These are phyloP conservation scores for Candida buenavistaensis DNA, from an alignment of 1,139 yeast genomes.

Conservation along the genomic window DNA sequence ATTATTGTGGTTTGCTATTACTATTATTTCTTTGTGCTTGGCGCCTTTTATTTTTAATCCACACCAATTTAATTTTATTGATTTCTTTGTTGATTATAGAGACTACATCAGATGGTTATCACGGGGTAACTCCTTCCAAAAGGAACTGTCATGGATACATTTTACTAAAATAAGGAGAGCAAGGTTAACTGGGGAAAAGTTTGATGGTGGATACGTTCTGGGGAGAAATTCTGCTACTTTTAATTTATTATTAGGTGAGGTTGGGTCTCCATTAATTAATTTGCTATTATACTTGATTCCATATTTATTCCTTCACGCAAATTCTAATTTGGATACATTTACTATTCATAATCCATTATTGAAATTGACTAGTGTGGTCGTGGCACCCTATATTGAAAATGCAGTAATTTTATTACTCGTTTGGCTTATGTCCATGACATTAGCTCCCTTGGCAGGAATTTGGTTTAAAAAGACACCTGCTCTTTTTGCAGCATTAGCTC, in stretches of 20 bases:
- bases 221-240: slow-evolving; percentile 29
- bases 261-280: slow-evolving; percentile 48
- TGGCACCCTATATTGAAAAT: slow-evolving; percentile 57
- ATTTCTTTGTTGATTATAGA: slow-evolving; percentile 73
- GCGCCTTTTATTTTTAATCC: slow-evolving; percentile 87
- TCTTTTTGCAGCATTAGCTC: slow-evolving; percentile 52
- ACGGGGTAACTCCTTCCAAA: slow-evolving; percentile 57
- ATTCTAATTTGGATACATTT: slow-evolving; percentile 54
- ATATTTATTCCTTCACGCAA: slow-evolving; percentile 61
- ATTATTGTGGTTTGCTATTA: slow-evolving; percentile 81
- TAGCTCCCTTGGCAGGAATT: slow-evolving; percentile 44
- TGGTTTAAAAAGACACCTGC: slow-evolving; percentile 40
- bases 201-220: slow-evolving; percentile 10
- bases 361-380: slow-evolving; percentile 50
- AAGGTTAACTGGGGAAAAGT: slow-evolving; percentile 65
- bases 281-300: slow-evolving; percentile 52
- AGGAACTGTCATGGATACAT: slow-evolving; percentile 60
- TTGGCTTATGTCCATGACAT: slow-evolving; percentile 47
- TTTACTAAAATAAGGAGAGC: slow-evolving; percentile 55
- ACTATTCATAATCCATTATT: slow-evolving; percentile 53
- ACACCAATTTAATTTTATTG: slow-evolving; percentile 71
- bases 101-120: slow-evolving; percentile 67
- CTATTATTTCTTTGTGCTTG: slow-evolving; percentile 66
- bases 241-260: slow-evolving; percentile 54
- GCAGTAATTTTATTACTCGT: slow-evolving; percentile 38